These are phyloP conservation scores for Boletus sp. DNA, from an alignment of 1,284 basidiomycete genomes.

Conservation along the genomic window DNA sequence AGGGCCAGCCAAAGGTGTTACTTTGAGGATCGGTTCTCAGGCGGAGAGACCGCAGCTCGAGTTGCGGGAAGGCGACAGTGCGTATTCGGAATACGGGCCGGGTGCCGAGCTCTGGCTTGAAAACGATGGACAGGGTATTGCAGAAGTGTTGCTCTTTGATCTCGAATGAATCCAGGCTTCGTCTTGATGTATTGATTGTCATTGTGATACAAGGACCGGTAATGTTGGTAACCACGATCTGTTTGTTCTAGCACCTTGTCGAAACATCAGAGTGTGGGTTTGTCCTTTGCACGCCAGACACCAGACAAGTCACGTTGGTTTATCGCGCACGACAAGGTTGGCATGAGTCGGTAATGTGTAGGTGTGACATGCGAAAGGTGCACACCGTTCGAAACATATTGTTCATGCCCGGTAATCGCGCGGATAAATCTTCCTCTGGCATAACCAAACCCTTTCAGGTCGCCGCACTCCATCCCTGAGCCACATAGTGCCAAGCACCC, in stretches of 20 bases:
- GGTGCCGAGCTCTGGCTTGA: constrained; percentile 54
- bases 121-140: constrained; percentile 62
- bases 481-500: no score
- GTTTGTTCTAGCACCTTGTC: constrained; percentile 4
- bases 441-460: no score
- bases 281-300: neutral
- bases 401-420: neutral
- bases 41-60: constrained; percentile 40
- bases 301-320: neutral
- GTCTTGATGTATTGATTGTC: neutral
- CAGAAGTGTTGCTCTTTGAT: constrained; percentile 78
- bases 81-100: constrained; percentile 57
- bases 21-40: constrained; percentile 50
- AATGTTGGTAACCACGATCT: constrained; percentile 7
- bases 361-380: constrained; percentile 1
- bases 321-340: constrained; percentile 10
- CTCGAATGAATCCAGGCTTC: constrained; percentile 47
- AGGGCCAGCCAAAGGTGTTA: constrained; percentile 51
- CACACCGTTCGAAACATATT: neutral
- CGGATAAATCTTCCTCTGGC: neutral
- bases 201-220: constrained; percentile 2
- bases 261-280: constrained; percentile 4
- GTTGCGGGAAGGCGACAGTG: constrained; percentile 70
- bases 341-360: neutral
- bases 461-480: no score